Conservation (phyloP, 2,329 filamentous ascomycete species). For the Pezicula rhizophila region DNA sequence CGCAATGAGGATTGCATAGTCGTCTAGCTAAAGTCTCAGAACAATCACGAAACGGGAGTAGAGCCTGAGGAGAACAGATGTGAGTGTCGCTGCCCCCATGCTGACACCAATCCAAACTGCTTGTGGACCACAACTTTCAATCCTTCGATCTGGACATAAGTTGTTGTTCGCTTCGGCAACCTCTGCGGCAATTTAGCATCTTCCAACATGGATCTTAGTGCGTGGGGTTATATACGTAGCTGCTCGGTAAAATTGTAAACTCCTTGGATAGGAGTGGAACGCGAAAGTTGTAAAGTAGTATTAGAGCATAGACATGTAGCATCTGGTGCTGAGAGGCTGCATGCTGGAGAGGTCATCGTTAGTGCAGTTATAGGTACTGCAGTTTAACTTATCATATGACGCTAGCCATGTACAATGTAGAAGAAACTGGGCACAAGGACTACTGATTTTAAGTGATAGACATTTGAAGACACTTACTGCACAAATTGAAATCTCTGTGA, state of each 20-base stretch:
- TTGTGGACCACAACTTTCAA: not conserved
- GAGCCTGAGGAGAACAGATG: constrained; percentile 10
- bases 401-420: not conserved
- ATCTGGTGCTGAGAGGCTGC: not conserved
- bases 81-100: not conserved
- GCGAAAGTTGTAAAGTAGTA: not conserved
- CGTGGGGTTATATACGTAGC: not conserved
- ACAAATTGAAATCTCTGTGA: not conserved
- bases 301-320: not conserved
- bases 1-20: constrained; percentile 10
- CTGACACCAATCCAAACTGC: not conserved
- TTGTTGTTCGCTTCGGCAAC: not conserved
- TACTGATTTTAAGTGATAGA: not conserved
- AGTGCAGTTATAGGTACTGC: not conserved
- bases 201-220: not conserved
- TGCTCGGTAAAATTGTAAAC: not conserved
- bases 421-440: no score
- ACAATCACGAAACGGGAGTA: constrained; percentile 9
- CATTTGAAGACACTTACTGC: not conserved
- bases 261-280: not conserved
- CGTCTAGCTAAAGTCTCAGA: constrained; percentile 14
- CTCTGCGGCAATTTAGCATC: not conserved
- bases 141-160: not conserved
- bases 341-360: not conserved
- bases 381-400: not conserved